Evolutionary conservation across 345 rosid genomes (phyloP).

Genomic region (Brassica cretica): DNA sequence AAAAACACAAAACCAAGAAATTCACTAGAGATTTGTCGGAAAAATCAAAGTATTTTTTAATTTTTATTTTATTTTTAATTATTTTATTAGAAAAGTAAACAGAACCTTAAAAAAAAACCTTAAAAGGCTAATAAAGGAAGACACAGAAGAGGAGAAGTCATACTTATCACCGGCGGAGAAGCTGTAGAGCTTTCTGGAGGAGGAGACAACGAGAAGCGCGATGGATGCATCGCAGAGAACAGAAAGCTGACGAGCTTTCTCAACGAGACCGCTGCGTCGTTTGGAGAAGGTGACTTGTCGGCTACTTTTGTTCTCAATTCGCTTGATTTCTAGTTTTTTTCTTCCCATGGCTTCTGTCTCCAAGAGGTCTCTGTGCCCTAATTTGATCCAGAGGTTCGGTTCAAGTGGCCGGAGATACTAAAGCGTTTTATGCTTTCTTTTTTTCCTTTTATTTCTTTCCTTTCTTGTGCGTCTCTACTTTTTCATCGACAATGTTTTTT

Average conservation of each 20-base stretch:
- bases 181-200: constrained; percentile 40
- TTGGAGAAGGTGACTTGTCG: constrained; percentile 78
- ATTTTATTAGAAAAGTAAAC: neutral
- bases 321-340: constrained; percentile 61
- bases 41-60: neutral
- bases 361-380: constrained; percentile 29
- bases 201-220: constrained; percentile 37
- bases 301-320: constrained; percentile 69
- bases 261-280: constrained; percentile 59
- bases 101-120: neutral
- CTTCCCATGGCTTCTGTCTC: constrained; percentile 49
- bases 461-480: neutral
- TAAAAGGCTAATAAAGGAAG: neutral
- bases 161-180: constrained; percentile 42
- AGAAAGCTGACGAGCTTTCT: constrained; percentile 74
- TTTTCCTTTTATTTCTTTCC: constrained; percentile 9
- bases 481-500: neutral
- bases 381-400: constrained; percentile 28
- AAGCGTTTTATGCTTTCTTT: neutral
- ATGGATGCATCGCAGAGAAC: constrained; percentile 64
- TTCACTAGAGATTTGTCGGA: constrained; percentile 5
- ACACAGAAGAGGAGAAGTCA: constrained; percentile 3
- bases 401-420: constrained; percentile 31
- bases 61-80: neutral
- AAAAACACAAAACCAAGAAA: constrained; percentile 7